phyloP scores from a whole-genome alignment of 345 rosid genomes.

The Arabidopsis arenosa region DNA sequence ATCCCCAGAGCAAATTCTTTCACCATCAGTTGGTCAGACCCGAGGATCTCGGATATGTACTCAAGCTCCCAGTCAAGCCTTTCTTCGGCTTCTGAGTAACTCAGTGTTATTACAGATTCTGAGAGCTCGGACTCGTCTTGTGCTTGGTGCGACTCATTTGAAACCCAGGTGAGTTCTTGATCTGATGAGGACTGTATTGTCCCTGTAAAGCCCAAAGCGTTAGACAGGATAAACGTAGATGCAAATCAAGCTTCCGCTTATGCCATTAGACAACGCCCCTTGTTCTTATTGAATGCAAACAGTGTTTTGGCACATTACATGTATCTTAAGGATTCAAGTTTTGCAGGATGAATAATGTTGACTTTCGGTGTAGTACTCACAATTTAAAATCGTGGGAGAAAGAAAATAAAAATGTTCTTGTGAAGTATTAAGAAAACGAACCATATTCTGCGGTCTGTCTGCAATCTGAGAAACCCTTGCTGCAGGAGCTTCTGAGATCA shows the following conservation, averaged over 20 bases:
- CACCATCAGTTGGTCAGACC: conserved; percentile 51
- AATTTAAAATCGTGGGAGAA: background rate
- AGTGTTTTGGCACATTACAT: background rate
- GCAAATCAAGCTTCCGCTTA: background rate
- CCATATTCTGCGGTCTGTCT: conserved; percentile 37
- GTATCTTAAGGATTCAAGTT: conserved; percentile 24
- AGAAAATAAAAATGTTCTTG: background rate
- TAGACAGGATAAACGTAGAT: conserved; percentile 14
- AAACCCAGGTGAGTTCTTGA: conserved; percentile 39
- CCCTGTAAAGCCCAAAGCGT: conserved; percentile 35
- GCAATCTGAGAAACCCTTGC: conserved; percentile 50
- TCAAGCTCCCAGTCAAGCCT: conserved; percentile 61
- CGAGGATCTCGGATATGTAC: conserved; percentile 58
- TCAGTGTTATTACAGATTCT: conserved; percentile 46
- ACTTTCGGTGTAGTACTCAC: background rate
- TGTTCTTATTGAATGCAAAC: background rate
- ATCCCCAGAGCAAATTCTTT: conserved; percentile 54
- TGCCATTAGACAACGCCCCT: conserved; percentile 15
- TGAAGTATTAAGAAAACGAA: conserved; percentile 5
- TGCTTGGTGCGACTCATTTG: conserved; percentile 45
- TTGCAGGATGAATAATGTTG: conserved; percentile 11
- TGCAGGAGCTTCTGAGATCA: conserved; percentile 50
- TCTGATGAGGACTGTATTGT: conserved; percentile 31
- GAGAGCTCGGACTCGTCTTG: conserved; percentile 42
- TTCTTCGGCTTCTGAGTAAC: conserved; percentile 37